Conservation (phyloP, 1,284 basidiomycete species). For the Rhodotorula glutinis region DNA sequence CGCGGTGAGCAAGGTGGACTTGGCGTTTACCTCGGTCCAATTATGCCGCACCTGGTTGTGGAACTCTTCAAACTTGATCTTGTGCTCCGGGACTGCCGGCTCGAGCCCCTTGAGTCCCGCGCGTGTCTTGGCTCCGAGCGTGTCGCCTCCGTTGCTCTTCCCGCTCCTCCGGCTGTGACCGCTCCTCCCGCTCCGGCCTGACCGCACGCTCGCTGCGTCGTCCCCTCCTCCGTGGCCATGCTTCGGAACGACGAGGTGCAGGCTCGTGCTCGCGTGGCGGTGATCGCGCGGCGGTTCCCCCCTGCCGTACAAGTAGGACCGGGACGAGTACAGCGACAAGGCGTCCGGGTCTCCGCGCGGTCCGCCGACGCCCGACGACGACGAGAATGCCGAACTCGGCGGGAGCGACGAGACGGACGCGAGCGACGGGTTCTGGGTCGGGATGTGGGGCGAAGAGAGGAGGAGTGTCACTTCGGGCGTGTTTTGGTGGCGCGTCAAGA, state of each 20-base stretch:
- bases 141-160: slow-evolving; percentile 1
- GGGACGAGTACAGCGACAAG: slow-evolving; percentile 29
- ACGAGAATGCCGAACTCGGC: slow-evolving; percentile 23
- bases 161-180: slow-evolving; percentile 20
- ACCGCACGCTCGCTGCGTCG: slow-evolving; percentile 9
- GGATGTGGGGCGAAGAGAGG: slow-evolving; percentile 35
- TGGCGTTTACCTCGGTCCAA: too few relatives aligned
- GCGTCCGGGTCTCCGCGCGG: slow-evolving; percentile 11
- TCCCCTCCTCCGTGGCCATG: neutral
- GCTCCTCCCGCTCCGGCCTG: slow-evolving; percentile 13
- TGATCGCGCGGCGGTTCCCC: neutral
- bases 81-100: slow-evolving; percentile 59
- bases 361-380: neutral
- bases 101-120: slow-evolving; percentile 15
- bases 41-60: slow-evolving; percentile 64
- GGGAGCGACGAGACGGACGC: slow-evolving; percentile 38
- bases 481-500: slow-evolving; percentile 27
- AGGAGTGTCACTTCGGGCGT: slow-evolving; percentile 39
- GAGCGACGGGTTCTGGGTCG: slow-evolving; percentile 39
- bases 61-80: slow-evolving; percentile 76
- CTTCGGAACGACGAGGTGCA: slow-evolving; percentile 28
- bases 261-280: slow-evolving; percentile 16
- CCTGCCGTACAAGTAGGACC: slow-evolving; percentile 28
- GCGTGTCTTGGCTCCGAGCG: slow-evolving; percentile 4
- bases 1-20: too few relatives aligned